Evolutionary conservation across 192 early-diverging fungal species (phyloP).

Genomic region (Phlyctochytrium arcticum): DNA sequence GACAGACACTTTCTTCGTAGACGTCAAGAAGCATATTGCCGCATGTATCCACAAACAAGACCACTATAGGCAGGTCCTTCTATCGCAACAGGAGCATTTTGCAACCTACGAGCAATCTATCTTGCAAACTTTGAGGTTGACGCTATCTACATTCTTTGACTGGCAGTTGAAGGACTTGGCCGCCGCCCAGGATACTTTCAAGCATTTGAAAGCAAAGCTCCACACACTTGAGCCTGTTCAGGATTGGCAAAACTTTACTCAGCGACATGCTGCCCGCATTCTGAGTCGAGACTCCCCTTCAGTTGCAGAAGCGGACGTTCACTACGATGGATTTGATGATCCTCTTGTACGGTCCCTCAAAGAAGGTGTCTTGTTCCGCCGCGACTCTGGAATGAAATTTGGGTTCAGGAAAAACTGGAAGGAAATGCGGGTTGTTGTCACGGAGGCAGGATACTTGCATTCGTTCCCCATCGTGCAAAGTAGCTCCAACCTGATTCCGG

Average conservation of each 20-base stretch:
- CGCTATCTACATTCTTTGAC: constrained; percentile 39
- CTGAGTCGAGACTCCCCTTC: neutral
- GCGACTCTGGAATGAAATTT: constrained; percentile 31
- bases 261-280: constrained; percentile 24
- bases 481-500: neutral
- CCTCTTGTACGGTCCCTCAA: constrained; percentile 11
- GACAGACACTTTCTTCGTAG: constrained; percentile 17
- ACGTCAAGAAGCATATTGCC: constrained; percentile 36
- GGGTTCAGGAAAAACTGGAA: constrained; percentile 36
- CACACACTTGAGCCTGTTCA: constrained; percentile 31
- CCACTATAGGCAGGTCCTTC: constrained; percentile 30
- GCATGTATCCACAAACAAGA: constrained; percentile 35
- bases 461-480: constrained; percentile 21
- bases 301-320: constrained; percentile 7
- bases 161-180: constrained; percentile 25
- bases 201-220: constrained; percentile 21
- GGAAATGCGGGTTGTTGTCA: constrained; percentile 35
- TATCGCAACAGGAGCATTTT: constrained; percentile 39
- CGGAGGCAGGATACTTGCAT: constrained; percentile 40
- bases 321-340: constrained; percentile 23
- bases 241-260: constrained; percentile 36
- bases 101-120: constrained; percentile 41
- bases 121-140: constrained; percentile 39
- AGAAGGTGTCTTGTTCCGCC: constrained; percentile 30
- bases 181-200: constrained; percentile 18